Evolutionary conservation across 2,329 filamentous ascomycete species (phyloP).

Genomic region (Conoideocrella luteorostrata): DNA sequence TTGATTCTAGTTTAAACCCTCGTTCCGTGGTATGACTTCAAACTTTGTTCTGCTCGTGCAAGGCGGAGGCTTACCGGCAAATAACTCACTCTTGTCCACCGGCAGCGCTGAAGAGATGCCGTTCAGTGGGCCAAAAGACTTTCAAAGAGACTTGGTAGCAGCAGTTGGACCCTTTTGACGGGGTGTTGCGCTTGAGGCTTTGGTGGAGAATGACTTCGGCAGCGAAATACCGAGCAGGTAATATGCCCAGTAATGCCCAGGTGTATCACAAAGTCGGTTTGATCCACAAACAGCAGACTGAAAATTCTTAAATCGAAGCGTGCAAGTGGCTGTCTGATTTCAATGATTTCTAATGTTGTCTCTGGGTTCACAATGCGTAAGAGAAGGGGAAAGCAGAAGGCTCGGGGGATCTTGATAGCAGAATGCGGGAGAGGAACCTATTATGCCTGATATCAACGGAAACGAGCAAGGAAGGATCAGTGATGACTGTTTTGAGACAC

Average conservation of each 20-base stretch:
- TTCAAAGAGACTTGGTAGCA: neutral
- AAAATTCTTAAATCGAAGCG: too few species aligned
- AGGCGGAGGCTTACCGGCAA: neutral
- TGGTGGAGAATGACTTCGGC: neutral
- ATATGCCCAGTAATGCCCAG: neutral
- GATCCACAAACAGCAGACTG: neutral
- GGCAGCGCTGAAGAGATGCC: constrained; percentile 1
- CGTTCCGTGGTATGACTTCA: too few species aligned
- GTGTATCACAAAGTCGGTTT: neutral
- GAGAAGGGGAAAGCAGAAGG: neutral
- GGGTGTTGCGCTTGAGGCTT: neutral
- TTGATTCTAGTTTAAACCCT: too few species aligned
- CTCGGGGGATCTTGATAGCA: too few species aligned
- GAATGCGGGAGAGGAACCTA: neutral
- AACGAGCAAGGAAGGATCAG: neutral
- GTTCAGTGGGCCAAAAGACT: neutral
- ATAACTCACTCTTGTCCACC: neutral
- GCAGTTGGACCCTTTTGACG: neutral
- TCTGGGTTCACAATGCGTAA: too few species aligned
- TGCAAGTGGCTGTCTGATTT: too few species aligned
- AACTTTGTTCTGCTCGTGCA: too few species aligned
- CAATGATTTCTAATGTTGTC: too few species aligned
- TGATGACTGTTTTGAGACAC: neutral
- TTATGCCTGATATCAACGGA: neutral
- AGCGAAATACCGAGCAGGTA: neutral